A percentile compares a stretch with the other conserved stretches of the same genome.
Evolutionary conservation across 805 yeast genomes (phyloP).

Genomic region (Candida peoriensis): DNA sequence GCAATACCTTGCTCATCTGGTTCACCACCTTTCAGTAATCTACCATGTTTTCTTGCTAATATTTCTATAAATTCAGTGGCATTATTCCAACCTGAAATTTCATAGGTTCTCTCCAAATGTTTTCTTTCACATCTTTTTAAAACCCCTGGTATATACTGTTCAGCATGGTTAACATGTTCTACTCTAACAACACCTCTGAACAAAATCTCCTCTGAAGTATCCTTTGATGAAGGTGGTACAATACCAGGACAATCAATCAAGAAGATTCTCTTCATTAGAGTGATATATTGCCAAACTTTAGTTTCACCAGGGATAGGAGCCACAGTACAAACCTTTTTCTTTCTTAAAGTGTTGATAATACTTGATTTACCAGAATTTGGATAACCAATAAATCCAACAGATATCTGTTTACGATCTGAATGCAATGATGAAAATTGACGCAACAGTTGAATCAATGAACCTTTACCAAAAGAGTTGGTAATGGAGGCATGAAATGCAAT

Average conservation of each 20-base stretch:
- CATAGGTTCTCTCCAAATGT: conserved; percentile 94
- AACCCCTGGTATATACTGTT: conserved; percentile 88
- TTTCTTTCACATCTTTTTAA: conserved; percentile 79
- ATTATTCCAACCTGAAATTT: conserved; percentile 82
- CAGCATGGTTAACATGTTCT: conserved; percentile 95
- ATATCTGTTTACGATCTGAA: conserved; percentile 89
- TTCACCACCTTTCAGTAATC: conserved; percentile 94
- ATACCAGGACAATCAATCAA: conserved; percentile 98
- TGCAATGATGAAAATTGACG: conserved; percentile 91
- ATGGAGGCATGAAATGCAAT: conserved; percentile 97
- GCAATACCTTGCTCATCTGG: conserved; percentile 94
- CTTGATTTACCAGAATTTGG: conserved; percentile 99
- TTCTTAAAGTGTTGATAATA: conserved; percentile 86
- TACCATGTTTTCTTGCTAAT: conserved; percentile 88
- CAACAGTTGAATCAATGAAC: conserved; percentile 86
- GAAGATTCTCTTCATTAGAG: conserved; percentile 92
- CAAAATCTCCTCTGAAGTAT: conserved; percentile 84
- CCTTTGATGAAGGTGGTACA: conserved; percentile 91
- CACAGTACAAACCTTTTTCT: conserved; percentile 92
- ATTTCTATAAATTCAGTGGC: conserved; percentile 81
- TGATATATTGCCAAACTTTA: conserved; percentile 97
- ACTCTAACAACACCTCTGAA: conserved; percentile 98
- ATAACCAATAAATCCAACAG: conserved; percentile 96
- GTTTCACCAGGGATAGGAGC: conserved; percentile 99
- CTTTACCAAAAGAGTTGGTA: conserved; percentile 96